A percentile compares a stretch with the other conserved stretches of the same genome.
Evolutionary conservation across 306 rosid species (phyloP).

Genomic region (Trifolium subterraneum): DNA sequence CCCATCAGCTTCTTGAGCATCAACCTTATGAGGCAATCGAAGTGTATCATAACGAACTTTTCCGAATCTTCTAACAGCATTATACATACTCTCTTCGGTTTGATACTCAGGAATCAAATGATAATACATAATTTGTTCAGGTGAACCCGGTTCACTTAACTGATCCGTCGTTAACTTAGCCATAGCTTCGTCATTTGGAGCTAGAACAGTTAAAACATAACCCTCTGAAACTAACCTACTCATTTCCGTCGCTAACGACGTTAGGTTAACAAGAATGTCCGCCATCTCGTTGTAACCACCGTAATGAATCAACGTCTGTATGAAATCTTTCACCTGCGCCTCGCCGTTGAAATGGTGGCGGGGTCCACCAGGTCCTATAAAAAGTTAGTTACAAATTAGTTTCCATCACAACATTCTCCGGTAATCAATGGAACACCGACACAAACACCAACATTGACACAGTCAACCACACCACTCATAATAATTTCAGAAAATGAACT

Average conservation of each 20-base stretch:
- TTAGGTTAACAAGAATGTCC: conserved; percentile 74
- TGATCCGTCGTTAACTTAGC: conserved; percentile 84
- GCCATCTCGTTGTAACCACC: conserved; percentile 91
- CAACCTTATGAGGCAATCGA: conserved; percentile 71
- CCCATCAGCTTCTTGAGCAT: conserved; percentile 81
- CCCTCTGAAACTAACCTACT: conserved; percentile 82
- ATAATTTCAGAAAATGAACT: no score
- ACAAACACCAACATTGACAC: neutral
- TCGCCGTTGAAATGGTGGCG: conserved; percentile 84
- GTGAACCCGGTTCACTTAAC: conserved; percentile 89
- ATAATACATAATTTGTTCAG: conserved; percentile 83
- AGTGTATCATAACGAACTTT: conserved; percentile 72
- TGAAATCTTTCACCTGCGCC: conserved; percentile 74
- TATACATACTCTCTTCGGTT: conserved; percentile 90
- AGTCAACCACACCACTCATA: no score
- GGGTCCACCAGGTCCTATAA: conserved; percentile 72
- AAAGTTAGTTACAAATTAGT: neutral
- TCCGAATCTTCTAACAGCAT: conserved; percentile 79
- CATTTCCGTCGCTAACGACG: conserved; percentile 80
- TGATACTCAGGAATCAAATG: conserved; percentile 83
- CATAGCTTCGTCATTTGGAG: conserved; percentile 89
- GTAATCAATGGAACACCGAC: neutral
- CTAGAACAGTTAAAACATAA: conserved; percentile 72
- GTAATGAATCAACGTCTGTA: conserved; percentile 72
- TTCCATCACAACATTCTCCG: neutral